Evolutionary conservation across 2,329 filamentous ascomycete species (phyloP), one percentile per base, ranked within the genome.

Genomic region (Colletotrichum caudatum): DNA sequence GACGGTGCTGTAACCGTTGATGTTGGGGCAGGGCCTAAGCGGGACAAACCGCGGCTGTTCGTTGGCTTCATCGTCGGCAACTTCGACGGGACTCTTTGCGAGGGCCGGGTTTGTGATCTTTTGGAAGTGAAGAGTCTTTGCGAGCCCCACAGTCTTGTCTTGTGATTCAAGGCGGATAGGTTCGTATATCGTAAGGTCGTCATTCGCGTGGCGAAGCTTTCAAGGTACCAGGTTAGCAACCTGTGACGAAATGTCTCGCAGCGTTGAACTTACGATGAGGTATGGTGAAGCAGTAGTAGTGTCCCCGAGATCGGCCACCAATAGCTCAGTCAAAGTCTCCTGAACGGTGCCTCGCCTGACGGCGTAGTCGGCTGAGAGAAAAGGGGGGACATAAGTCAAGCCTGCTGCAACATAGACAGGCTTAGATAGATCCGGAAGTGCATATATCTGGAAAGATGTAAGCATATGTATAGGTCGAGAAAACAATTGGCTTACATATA

Each of bases 101-200:
- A 95, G 82, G 39, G 87, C 85, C 20, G 90, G 84, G 75, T 95
- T 94, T 1, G 89, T 81, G 0, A 93, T 82, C 80, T 97, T 97
- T 66, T 92, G 86, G 80, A 97, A 97, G 66, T 90, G 89, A 14
- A 98, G 83, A 9, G 86, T 88, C 33, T 84, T 82, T 1, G 87
- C 83, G 75, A 91, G 86, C 7, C 85, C 80, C 37, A 82, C 75
- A 9, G 77, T 76, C n/a, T 71, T 73, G 68, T 76, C 79, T 67
- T 80, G 80, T 37, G 77, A 78, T 50, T 78, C 82, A 72, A 83
- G 83, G 53, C 89, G 86, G 75, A 94, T 92, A 1, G 95, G 94
- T 78, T 96, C 91, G 79, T 98, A 99, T 57, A 98, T 88, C 14
- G 92, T 92, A 44, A 98, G 83, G 78, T 98, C 95, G 74, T 97